These are phyloP conservation scores for Agapanthus africanus DNA, from an alignment of 106 monocot species.

Conservation along the genomic window DNA sequence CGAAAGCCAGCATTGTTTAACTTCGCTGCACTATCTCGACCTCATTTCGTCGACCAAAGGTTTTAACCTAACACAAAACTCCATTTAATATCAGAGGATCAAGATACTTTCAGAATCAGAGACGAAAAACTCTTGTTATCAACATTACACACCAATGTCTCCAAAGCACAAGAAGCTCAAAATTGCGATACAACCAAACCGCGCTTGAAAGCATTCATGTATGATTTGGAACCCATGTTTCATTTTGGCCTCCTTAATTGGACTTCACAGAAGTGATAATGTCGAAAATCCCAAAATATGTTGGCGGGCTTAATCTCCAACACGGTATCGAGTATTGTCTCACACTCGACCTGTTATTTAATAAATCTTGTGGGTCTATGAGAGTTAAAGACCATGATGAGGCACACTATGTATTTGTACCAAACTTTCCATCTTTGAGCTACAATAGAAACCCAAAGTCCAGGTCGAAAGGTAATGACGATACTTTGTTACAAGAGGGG, in stretches of 20 bases:
- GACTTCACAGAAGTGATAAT: constrained; percentile 16
- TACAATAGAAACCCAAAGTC: constrained; percentile 66
- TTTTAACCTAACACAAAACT: too few species aligned
- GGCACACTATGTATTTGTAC: constrained; percentile 72
- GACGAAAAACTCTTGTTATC: too few species aligned
- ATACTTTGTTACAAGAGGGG: constrained; percentile 47
- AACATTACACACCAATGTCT: too few species aligned
- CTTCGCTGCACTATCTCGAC: too few species aligned
- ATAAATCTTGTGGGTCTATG: constrained; percentile 32
- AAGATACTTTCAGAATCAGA: too few species aligned
- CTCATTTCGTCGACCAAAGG: too few species aligned
- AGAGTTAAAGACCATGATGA: constrained; percentile 46
- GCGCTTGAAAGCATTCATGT: constrained; percentile 67
- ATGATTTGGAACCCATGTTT: constrained; percentile 64
- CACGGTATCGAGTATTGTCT: constrained; percentile 87
- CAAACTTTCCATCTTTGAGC: constrained; percentile 78
- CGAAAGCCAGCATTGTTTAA: too few species aligned
- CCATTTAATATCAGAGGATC: too few species aligned
- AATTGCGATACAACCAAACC: too few species aligned
- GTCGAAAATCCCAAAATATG: constrained; percentile 42
- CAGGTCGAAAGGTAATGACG: too few species aligned
- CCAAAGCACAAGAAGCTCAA: too few species aligned
- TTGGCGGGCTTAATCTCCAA: constrained; percentile 74
- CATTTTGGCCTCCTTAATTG: constrained; percentile 70
- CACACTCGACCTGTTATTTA: constrained; percentile 60